Evolutionary conservation across 805 yeast species (phyloP), one percentile per base, ranked within the genome.

Genomic region (Yarrowia hollandica): DNA sequence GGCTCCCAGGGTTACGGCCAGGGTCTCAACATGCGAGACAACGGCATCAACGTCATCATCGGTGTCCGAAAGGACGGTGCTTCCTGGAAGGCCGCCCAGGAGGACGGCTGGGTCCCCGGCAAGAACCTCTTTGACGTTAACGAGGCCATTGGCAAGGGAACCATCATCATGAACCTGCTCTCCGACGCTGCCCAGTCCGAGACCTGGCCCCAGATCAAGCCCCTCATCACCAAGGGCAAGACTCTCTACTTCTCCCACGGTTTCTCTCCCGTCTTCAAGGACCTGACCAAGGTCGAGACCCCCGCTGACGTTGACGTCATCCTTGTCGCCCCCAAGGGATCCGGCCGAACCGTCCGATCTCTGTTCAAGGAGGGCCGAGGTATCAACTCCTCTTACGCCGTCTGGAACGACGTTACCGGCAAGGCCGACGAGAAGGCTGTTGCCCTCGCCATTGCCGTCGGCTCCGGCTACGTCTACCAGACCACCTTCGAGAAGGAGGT

Each of bases 1-100:
- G 99, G 99, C 75, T 92, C 99, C 67, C 99, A 94, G 82, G 99
- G 99, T 83, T 92, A 94, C 83, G 99, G 99, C 75, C 99, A 94
- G 82, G 98, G 97, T 79, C 85, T 94, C 71, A 94, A 94, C 90
- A 81, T 95, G 81, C 89, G 99, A 81, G 99, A 94, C 83, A 92
- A 94, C 73, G 99, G 99, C 78, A 78, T 94, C 73, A 92, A 92
- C 77, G 99, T 92, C 69, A 88, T 94, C 75, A 82, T 94, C 69
- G 99, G 99, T 85, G 99, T 94, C 71, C 85, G 99, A 79, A 90
- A 94, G 83, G 78, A 89, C 74, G 99, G 99, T 82, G 94, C 97
- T 67, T 94, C 98, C 61, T 94, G 99, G 99, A 92, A 92, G 82
- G 96, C 97, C 69, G 99, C 99, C 73, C 79, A 90, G 70, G 99